Conservation (phyloP, 306 rosid species). For the Datisca glomerata region DNA sequence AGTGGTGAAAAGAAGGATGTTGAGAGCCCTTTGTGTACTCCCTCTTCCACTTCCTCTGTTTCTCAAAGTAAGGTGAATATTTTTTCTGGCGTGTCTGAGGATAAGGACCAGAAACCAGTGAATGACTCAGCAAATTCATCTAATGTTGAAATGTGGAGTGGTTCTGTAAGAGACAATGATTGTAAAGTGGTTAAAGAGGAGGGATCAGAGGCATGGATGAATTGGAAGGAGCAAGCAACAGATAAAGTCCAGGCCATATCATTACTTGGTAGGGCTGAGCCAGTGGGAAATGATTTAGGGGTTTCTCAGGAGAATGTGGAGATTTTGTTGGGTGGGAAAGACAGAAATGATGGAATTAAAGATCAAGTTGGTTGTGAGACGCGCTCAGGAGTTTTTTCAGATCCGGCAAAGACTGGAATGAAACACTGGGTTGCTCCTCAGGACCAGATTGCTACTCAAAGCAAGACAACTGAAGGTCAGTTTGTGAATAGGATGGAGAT, state of each 20-base stretch:
- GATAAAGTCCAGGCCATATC: conserved; percentile 17
- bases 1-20: conserved; percentile 59
- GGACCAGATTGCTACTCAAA: conserved; percentile 18
- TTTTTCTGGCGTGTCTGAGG: conserved; percentile 19
- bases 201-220: conserved; percentile 14
- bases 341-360: conserved; percentile 22
- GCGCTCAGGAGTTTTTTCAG: conserved; percentile 14
- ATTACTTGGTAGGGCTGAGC: conserved; percentile 19
- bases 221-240: conserved; percentile 31
- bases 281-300: conserved; percentile 33
- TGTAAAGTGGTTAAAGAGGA: conserved; percentile 22
- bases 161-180: conserved; percentile 16
- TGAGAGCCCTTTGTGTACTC: conserved; percentile 57
- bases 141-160: conserved; percentile 14
- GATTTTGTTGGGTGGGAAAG: conserved; percentile 21
- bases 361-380: conserved; percentile 25
- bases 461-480: conserved; percentile 28
- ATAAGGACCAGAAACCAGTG: conserved; percentile 24
- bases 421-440: conserved; percentile 20
- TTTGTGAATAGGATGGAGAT: conserved; percentile 28
- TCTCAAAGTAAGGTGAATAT: conserved; percentile 19
- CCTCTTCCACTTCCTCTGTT: conserved; percentile 37
- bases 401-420: conserved; percentile 20
- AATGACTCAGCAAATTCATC: conserved; percentile 9
- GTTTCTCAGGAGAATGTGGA: conserved; percentile 26